A percentile compares a stretch with the other conserved stretches of the same genome.
phyloP scores from a whole-genome alignment of 768 basidiomycete genomes.

The Calocybe cyanea region DNA sequence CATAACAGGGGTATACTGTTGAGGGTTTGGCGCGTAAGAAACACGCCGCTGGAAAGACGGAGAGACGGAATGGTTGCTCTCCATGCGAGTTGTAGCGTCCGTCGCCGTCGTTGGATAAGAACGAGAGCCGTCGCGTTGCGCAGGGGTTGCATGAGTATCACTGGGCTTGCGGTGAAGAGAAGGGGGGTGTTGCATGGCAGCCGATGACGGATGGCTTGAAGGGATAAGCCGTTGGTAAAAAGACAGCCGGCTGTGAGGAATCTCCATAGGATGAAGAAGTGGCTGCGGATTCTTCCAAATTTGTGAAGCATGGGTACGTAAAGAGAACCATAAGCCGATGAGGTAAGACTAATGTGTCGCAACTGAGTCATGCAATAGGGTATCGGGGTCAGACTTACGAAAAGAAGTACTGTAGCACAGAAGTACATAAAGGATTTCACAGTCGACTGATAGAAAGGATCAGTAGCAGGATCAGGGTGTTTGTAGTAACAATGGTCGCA shows the following conservation, averaged over 20 bases:
- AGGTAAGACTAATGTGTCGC: conserved; percentile 76
- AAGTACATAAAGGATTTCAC: conserved; percentile 96
- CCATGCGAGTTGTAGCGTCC: conserved; percentile 6
- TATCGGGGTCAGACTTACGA: conserved; percentile 53
- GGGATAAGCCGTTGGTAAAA: conserved; percentile 59
- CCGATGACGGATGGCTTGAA: conserved; percentile 18
- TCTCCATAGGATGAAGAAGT: conserved; percentile 63
- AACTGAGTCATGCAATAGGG: not conserved
- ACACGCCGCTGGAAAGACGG: conserved; percentile 47
- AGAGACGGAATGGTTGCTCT: conserved; percentile 26
- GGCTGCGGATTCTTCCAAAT: conserved; percentile 99
- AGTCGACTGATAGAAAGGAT: conserved; percentile 95
- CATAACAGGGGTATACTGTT: conserved; percentile 56
- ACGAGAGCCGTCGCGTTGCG: conserved; percentile 14
- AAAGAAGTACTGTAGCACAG: conserved; percentile 84
- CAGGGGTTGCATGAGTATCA: conserved; percentile 23
- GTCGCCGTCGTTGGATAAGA: conserved; percentile 2
- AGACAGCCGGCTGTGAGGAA: conserved; percentile 56
- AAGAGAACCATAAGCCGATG: conserved; percentile 96
- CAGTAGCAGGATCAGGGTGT: conserved; percentile 87
- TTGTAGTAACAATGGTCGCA: conserved; percentile 94
- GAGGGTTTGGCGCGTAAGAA: conserved; percentile 45
- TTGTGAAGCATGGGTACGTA: conserved; percentile 95
- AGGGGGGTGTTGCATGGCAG: conserved; percentile 21
- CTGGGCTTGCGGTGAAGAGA: conserved; percentile 46